phyloP scores from a whole-genome alignment of 495 filamentous ascomycete species.

The Hyaloscypha variabilis region DNA sequence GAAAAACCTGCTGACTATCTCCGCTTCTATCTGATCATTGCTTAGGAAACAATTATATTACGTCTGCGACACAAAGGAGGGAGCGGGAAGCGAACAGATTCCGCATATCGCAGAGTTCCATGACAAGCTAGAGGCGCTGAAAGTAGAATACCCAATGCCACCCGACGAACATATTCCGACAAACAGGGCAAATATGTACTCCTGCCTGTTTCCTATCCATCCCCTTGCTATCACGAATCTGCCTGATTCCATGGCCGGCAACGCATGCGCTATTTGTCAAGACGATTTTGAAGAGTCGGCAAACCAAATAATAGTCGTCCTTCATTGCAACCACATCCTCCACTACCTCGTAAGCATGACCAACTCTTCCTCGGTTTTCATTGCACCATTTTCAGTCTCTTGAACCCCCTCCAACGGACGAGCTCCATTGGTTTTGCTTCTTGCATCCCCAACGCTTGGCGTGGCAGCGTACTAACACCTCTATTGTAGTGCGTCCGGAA shows the following conservation, averaged over 20 bases:
- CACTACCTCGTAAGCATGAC: too few species aligned
- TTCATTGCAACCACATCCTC: slow-evolving; percentile 18
- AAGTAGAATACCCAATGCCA: background rate
- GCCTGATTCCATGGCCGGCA: background rate
- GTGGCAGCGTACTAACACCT: too few species aligned
- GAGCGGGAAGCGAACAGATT: background rate
- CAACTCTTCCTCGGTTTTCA: too few species aligned
- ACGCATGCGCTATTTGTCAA: slow-evolving; percentile 11
- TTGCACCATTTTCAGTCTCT: too few species aligned
- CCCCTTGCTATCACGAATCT: slow-evolving; percentile 12
- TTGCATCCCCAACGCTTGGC: too few species aligned
- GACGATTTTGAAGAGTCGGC: background rate
- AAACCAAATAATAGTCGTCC: background rate
- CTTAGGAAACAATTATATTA: slow-evolving; percentile 17
- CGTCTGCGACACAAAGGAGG: slow-evolving; percentile 6
- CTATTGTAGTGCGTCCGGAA: slow-evolving; percentile 18
- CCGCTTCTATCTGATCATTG: background rate
- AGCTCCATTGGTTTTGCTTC: too few species aligned
- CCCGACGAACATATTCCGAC: background rate
- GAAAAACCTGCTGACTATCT: background rate
- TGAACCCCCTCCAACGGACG: too few species aligned
- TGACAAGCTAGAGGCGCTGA: background rate
- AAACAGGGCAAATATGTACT: background rate
- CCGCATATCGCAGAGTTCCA: slow-evolving; percentile 8
- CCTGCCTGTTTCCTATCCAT: slow-evolving; percentile 18